These are phyloP conservation scores for Penicillium sclerotiorum DNA, from an alignment of 2,329 filamentous ascomycete species.

Conservation along the genomic window DNA sequence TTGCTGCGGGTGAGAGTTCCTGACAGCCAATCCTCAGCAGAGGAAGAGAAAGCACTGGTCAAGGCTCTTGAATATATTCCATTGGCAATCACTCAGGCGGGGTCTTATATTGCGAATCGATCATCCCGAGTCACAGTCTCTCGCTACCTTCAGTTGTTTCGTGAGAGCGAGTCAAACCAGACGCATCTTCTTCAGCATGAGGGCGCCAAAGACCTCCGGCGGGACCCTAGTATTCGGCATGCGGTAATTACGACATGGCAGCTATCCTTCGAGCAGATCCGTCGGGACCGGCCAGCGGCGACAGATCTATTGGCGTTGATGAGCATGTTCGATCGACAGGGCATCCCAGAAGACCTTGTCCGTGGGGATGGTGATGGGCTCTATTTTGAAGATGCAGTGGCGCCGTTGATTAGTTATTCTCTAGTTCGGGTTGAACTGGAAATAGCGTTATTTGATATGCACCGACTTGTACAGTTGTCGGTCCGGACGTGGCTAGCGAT, in stretches of 20 bases:
- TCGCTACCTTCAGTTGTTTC: conserved; percentile 45
- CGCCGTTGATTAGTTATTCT: background rate
- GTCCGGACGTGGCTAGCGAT: conserved; percentile 21
- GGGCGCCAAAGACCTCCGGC: conserved; percentile 34
- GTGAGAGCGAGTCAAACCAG: conserved; percentile 32
- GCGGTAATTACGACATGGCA: conserved; percentile 43
- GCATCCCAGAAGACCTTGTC: conserved; percentile 17
- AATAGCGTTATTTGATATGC: conserved; percentile 24
- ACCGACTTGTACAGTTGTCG: conserved; percentile 30
- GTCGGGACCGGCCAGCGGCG: conserved; percentile 2
- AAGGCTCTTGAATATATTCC: background rate
- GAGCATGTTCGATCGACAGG: conserved; percentile 22
- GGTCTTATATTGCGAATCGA: conserved; percentile 27
- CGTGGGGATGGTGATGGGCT: background rate
- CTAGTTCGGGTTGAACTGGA: background rate
- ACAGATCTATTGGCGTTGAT: conserved; percentile 19
- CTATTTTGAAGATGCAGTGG: background rate
- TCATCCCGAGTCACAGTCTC: conserved; percentile 31
- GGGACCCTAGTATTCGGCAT: conserved; percentile 37
- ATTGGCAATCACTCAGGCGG: conserved; percentile 25
- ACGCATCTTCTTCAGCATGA: conserved; percentile 27
- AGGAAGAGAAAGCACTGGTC: conserved; percentile 14
- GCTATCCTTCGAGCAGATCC: conserved; percentile 33
- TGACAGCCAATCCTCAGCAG: background rate
- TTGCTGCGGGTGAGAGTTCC: conserved; percentile 10